A percentile compares a stretch with the other conserved stretches of the same genome.
Conservation (phyloP, 78 protist genomes). For the Dictyostelium discoideum region DNA sequence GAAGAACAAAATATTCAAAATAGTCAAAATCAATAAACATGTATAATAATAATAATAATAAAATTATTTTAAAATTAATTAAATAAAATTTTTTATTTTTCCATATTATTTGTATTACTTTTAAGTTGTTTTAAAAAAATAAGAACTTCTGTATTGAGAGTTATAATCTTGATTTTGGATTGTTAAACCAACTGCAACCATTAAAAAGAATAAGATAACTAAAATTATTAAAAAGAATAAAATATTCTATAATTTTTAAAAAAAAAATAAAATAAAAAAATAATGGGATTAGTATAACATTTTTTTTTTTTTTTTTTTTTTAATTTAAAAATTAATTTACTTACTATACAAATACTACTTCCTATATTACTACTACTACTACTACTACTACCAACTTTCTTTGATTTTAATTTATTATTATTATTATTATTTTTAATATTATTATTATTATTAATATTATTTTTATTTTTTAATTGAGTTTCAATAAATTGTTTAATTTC, state of each 20-base stretch:
- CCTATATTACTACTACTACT: not conserved
- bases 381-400: not conserved
- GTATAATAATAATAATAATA: not conserved
- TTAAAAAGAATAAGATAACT: slow-evolving; percentile 4
- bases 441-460: not conserved
- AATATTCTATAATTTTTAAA: not conserved
- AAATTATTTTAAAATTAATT: not conserved
- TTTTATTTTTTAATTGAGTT: not conserved
- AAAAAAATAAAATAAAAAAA: not conserved
- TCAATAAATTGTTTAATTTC: slow-evolving; percentile 20
- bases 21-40: not conserved
- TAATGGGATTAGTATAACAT: not conserved
- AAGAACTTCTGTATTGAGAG: not conserved
- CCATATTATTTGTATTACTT: not conserved
- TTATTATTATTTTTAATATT: not conserved
- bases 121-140: not conserved
- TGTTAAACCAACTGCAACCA: slow-evolving; percentile 6
- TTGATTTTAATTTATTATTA: not conserved
- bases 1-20: not conserved
- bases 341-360: slow-evolving; percentile 16
- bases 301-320: not conserved
- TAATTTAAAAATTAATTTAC: not conserved
- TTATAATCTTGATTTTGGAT: not conserved
- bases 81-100: not conserved
- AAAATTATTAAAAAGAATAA: not conserved